Base-by-base conservation (phyloP, 352 stramenopile genomes). In the Peronosclerospora sorghi region DNA sequence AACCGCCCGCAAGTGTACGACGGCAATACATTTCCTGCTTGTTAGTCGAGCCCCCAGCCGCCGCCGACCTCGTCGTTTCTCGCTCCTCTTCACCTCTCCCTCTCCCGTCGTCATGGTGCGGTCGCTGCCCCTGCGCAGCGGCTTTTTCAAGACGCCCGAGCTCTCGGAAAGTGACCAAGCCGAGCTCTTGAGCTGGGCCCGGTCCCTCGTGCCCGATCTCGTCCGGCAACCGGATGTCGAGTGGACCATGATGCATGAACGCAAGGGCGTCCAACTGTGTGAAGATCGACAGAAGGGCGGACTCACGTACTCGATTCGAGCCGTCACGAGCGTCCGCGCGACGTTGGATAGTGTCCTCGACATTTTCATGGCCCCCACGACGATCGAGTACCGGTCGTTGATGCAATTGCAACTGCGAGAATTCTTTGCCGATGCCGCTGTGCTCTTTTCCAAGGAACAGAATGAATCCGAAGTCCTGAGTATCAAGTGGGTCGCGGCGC, bases 201-300 rank as follows among this genome's bases (percentile, higher is more conserved):
- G 77, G 19, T 77, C 72, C 24, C 68, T 90, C 34, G 62, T 86
- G 45, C 56, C 70, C 1, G 75, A 85, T 15, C 54, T 90, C 10
- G 52, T 67, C 15, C 67, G 63, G n/a, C 68, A 82, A 46, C 59
- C 69, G 9, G 74, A 86, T 32, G 73, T 74, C 37, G 77, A 86
- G 50, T 90, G 77, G 77, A 80, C 72, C n/a, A 58, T 78, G 32
- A 45, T 86, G 24, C 60, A 80, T 20, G 77, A 90, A 35, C 82
- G 82, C 50, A 73, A 74, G 29, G 74, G 74, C 34, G 59, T 90
- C 28, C 62, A 77, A 37, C 52, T 90, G 12, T 69, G 56, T 35
- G 72, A 90, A 45, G 77, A 90, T 60, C 73, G 77, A 0, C 77
- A 90, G 48, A 90, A 87, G 37, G 77, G 77, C 14, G 77, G 77